Conservation (phyloP, 2,329 filamentous ascomycete genomes). For the Verticillium dahliae region DNA sequence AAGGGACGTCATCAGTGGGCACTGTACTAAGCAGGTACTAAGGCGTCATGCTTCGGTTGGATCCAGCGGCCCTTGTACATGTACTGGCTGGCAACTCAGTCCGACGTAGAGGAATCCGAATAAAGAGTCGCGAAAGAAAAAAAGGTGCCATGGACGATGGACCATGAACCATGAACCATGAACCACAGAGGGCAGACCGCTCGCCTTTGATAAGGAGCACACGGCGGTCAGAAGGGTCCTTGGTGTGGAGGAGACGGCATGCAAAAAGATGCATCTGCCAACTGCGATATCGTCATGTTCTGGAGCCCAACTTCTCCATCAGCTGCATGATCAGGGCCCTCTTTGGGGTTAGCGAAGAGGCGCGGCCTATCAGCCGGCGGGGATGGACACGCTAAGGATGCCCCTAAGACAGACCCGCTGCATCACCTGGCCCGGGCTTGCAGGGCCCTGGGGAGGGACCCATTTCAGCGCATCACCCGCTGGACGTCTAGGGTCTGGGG, state of each 20-base stretch:
- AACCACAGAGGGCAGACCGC: no score
- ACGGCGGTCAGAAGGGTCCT: background rate
- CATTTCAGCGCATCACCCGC: background rate
- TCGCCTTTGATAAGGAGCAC: no score
- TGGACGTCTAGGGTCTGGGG: background rate
- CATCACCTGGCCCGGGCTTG: background rate
- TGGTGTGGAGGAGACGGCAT: background rate
- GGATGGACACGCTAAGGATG: background rate
- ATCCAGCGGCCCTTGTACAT: no score
- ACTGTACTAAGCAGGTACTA: background rate
- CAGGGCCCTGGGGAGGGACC: background rate
- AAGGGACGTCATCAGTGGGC: background rate
- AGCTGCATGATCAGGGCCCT: background rate
- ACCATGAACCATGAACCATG: background rate
- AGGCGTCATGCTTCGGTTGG: background rate
- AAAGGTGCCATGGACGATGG: background rate
- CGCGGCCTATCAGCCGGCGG: background rate
- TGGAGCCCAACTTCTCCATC: background rate
- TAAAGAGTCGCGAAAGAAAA: background rate
- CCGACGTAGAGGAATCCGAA: no score
- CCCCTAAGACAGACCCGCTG: background rate
- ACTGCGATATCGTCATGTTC: background rate
- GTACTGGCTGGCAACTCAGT: background rate
- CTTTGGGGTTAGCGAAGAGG: background rate
- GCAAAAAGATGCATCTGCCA: background rate